phyloP scores from a whole-genome alignment of 2,329 filamentous ascomycete species.

The Aspergillus chevalieri region DNA sequence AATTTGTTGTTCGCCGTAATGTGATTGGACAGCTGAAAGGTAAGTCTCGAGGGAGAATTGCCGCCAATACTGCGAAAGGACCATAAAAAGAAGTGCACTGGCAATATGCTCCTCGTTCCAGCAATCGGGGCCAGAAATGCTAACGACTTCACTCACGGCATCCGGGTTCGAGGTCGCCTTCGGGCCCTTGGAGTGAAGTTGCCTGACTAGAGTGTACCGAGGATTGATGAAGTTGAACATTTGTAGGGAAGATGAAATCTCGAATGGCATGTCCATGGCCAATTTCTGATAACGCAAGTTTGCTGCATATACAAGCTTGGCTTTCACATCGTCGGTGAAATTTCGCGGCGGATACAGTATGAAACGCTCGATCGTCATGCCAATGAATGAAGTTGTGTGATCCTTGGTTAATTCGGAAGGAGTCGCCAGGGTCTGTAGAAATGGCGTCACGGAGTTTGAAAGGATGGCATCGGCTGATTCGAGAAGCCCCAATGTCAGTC shows the following conservation, averaged over 20 bases:
- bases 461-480: slow-evolving; percentile 77
- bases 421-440: slow-evolving; percentile 68
- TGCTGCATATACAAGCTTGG: slow-evolving; percentile 57
- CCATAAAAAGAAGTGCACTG: slow-evolving; percentile 67
- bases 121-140: slow-evolving; percentile 53
- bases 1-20: slow-evolving; percentile 50
- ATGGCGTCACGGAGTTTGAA: slow-evolving; percentile 68
- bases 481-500: slow-evolving; percentile 1
- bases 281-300: slow-evolving; percentile 64
- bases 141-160: slow-evolving; percentile 55
- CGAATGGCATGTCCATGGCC: slow-evolving; percentile 35
- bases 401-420: slow-evolving; percentile 58
- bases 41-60: slow-evolving; percentile 64
- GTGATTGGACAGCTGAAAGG: slow-evolving; percentile 52
- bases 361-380: slow-evolving; percentile 75
- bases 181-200: slow-evolving; percentile 67
- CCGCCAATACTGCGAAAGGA: slow-evolving; percentile 56
- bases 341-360: slow-evolving; percentile 80
- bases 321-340: slow-evolving; percentile 71
- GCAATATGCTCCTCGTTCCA: slow-evolving; percentile 78
- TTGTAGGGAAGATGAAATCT: slow-evolving; percentile 39
- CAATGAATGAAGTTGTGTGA: slow-evolving; percentile 65
- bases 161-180: slow-evolving; percentile 73
- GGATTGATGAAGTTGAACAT: slow-evolving; percentile 41
- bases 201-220: slow-evolving; percentile 47